Evolutionary conservation across 2,329 filamentous ascomycete species (phyloP), one percentile per base, ranked within the genome.

Genomic region (Phoma sp.): DNA sequence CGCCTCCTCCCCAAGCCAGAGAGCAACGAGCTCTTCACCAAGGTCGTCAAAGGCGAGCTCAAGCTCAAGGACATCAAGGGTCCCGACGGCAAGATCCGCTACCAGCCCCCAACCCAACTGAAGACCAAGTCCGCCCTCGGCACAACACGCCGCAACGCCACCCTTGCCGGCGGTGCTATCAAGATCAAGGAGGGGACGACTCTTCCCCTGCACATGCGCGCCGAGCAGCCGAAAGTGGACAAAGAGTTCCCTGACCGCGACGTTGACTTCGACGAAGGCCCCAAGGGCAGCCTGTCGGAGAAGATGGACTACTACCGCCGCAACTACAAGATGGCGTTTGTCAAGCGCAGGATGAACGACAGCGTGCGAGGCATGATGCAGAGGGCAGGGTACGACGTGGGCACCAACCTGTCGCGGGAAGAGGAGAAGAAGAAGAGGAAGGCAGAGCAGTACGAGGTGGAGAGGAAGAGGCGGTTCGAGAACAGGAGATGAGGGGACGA

Each of bases 341-440:
- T 72, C 25, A 51, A 44, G 40, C 62, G 60, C 53, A 57, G 68
- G n/a, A 27, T 65, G 35, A 43, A 38, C 41, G 49, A 57, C 10
- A 33, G 56, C 22, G 40, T 62, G 19, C 53, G 64, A 10, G 38
- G 31, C 4, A 60, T 55, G 54, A 44, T 52, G 51, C 58, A 60
- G 41, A 60, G 53, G 48, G 43, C 51, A 33, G 65, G 65, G 21
- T 63, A 59, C 40, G 60, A 61, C 29, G 52, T 55, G 7, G 57
- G 55, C 9, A 59, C 46, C 49, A 64, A 63, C 55, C 55, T 45
- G 43, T 54, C 61, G 15, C 40, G 53, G 24, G 60, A 63, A 49
- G 59, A 62, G 60, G 51, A 56, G 62, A 70, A 57, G 63, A 62
- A 48, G 62, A 68, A 61, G 72, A 70, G 55, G 45, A 63, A 65